Evolutionary conservation across 148 eudicot species (phyloP).

Genomic region (Rhododendron molle): DNA sequence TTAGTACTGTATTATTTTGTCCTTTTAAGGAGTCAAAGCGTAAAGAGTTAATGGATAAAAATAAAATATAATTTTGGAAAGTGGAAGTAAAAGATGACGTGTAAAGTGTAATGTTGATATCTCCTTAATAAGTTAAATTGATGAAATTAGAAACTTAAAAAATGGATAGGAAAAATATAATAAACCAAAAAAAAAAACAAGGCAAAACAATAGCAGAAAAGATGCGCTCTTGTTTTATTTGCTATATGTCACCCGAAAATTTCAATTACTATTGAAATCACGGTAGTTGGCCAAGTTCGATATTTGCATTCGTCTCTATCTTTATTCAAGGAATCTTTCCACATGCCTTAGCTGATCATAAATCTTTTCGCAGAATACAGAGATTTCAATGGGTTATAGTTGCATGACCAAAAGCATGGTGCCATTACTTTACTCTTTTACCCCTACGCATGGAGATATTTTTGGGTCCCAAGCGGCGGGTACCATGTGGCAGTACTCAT

Average conservation of each 20-base stretch:
- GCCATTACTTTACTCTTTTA: constrained; percentile 31
- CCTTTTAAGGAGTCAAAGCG: too few relatives aligned
- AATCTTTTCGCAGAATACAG: constrained; percentile 25
- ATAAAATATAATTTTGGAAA: too few relatives aligned
- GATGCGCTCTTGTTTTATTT: background rate
- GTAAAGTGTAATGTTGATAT: too few relatives aligned
- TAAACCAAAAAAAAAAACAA: background rate
- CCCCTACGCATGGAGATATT: background rate
- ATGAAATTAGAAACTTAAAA: too few relatives aligned
- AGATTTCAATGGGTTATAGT: constrained; percentile 12
- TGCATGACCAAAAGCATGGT: constrained; percentile 49
- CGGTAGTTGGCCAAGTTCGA: constrained; percentile 7
- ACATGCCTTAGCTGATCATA: constrained; percentile 22
- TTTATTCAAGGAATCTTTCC: background rate
- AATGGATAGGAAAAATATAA: too few relatives aligned
- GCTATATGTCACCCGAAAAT: background rate
- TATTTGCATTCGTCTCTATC: constrained; percentile 22
- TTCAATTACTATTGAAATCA: background rate
- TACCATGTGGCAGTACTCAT: too few relatives aligned
- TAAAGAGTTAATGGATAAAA: too few relatives aligned
- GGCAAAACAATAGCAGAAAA: background rate
- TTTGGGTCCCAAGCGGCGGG: too few relatives aligned
- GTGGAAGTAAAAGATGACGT: too few relatives aligned
- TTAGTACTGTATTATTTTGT: too few relatives aligned
- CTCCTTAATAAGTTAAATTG: too few relatives aligned